Evolutionary conservation across 805 yeast genomes (phyloP).

Genomic region (Yamadazyma sp.): DNA sequence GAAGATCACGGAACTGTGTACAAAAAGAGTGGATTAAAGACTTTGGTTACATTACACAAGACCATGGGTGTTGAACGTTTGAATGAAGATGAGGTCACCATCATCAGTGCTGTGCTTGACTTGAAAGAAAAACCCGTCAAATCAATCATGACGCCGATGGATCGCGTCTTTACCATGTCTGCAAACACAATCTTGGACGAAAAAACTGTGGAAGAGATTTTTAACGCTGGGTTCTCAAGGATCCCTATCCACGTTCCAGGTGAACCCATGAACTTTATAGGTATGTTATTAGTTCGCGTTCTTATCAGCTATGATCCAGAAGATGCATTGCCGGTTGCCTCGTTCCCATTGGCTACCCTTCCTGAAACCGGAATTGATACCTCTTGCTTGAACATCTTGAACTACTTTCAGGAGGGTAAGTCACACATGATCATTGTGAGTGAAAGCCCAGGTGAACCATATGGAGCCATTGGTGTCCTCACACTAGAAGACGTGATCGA

Average conservation of each 20-base stretch:
- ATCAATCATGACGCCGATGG: slow-evolving; percentile 91
- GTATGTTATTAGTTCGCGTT: slow-evolving; percentile 91
- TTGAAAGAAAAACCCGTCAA: slow-evolving; percentile 87
- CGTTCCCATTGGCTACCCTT: slow-evolving; percentile 91
- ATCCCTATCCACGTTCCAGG: slow-evolving; percentile 90
- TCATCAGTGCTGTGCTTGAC: slow-evolving; percentile 89
- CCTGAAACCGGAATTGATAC: slow-evolving; percentile 94
- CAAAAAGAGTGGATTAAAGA: slow-evolving; percentile 88
- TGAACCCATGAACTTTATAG: slow-evolving; percentile 88
- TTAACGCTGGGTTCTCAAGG: slow-evolving; percentile 91
- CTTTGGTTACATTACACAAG: slow-evolving; percentile 87
- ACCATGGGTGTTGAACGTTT: slow-evolving; percentile 95
- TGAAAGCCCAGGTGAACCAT: slow-evolving; percentile 75
- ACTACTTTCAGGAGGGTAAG: slow-evolving; percentile 96
- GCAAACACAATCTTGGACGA: slow-evolving; percentile 84
- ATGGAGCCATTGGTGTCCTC: slow-evolving; percentile 87
- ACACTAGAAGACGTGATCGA: slow-evolving; percentile 98
- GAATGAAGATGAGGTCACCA: slow-evolving; percentile 93
- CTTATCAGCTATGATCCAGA: slow-evolving; percentile 96
- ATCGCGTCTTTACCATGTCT: slow-evolving; percentile 83
- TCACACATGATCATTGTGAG: slow-evolving; percentile 96
- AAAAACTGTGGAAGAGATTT: slow-evolving; percentile 79
- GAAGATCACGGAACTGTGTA: slow-evolving; percentile 96
- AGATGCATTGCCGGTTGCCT: slow-evolving; percentile 87
- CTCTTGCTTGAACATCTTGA: slow-evolving; percentile 88